Evolutionary conservation across 768 basidiomycete genomes (phyloP), one percentile per base, ranked within the genome.

Genomic region (Boletus edulis): DNA sequence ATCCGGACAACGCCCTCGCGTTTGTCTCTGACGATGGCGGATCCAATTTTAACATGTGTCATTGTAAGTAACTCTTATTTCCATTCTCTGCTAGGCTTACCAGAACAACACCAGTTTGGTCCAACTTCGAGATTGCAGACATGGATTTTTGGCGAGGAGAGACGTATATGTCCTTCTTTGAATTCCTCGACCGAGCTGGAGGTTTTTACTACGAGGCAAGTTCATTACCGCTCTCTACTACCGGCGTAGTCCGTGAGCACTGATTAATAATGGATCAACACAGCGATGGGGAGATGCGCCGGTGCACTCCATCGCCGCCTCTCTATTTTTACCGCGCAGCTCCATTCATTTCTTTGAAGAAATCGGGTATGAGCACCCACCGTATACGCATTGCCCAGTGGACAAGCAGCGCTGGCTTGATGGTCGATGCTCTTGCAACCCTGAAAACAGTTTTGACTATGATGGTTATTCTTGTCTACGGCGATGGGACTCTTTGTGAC

Each of bases 341-440:
- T 87, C 94, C 69, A 86, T 98, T 46, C 92, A 97, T 71, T 99
- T 93, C 77, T 98, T 98, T 76, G 81, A 87, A 53, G 94, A 98
- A 62, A 94, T 99, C 44, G 96, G 68, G 13, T 69, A 69, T 34
- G 62, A 69, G 24, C 67, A 68, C 15, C n/a, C 62, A 5, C 67
- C 68, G 2, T 70, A 47, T 43, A 70, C 62, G 5, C 67, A 69
- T 24, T 69, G 67, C 37, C 68, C 67, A 5, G 13, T 14, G 11
- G 27, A 64, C 12, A 20, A 2, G 14, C 47, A 61, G n/a, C 68
- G 54, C 10, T 69, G 67, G 67, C 20, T 47, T 1, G 24, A 41
- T 20, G 62, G 59, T 0, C 66, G 64, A n/a, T 69, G 67, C 32
- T 63, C 67, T 1, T 69, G 67, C 37, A 55, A 64, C 24, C 66